Conservation (phyloP, 1,139 yeast genomes). For the Pichia sorboxylosa region DNA sequence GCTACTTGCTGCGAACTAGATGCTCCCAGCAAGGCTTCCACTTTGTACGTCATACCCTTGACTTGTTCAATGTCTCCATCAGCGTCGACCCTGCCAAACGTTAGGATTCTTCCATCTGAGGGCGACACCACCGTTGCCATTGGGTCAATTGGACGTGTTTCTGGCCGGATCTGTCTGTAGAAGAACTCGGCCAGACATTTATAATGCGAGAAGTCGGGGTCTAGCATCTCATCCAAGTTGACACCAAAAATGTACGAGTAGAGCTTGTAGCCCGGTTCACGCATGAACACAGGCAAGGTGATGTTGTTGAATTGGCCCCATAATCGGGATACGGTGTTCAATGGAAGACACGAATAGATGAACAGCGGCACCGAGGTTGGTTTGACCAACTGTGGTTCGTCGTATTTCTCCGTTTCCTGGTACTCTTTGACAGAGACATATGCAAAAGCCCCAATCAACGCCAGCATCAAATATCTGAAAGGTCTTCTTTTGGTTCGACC, state of each 20-base stretch:
- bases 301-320: slow-evolving; percentile 91
- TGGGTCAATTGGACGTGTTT: slow-evolving; percentile 62
- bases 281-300: slow-evolving; percentile 76
- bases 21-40: slow-evolving; percentile 80
- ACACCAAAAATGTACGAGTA: slow-evolving; percentile 81
- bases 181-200: slow-evolving; percentile 83
- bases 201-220: slow-evolving; percentile 64
- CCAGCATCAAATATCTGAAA: slow-evolving; percentile 6
- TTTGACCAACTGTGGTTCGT: slow-evolving; percentile 35
- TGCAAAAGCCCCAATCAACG: slow-evolving; percentile 14
- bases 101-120: slow-evolving; percentile 84
- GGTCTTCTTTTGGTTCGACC: slow-evolving; percentile 8
- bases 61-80: slow-evolving; percentile 91
- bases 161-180: slow-evolving; percentile 71
- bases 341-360: slow-evolving; percentile 81
- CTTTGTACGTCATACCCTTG: slow-evolving; percentile 88
- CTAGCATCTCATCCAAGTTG: slow-evolving; percentile 78
- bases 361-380: slow-evolving; percentile 81
- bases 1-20: slow-evolving; percentile 32
- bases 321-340: slow-evolving; percentile 78
- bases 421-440: slow-evolving; percentile 9
- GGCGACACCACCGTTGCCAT: slow-evolving; percentile 71
- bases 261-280: slow-evolving; percentile 70
- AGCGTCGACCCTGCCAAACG: slow-evolving; percentile 64
- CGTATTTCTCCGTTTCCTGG: slow-evolving; percentile 11